Conservation (phyloP, 2,329 filamentous ascomycete species). For the Colletotrichum sp. region DNA sequence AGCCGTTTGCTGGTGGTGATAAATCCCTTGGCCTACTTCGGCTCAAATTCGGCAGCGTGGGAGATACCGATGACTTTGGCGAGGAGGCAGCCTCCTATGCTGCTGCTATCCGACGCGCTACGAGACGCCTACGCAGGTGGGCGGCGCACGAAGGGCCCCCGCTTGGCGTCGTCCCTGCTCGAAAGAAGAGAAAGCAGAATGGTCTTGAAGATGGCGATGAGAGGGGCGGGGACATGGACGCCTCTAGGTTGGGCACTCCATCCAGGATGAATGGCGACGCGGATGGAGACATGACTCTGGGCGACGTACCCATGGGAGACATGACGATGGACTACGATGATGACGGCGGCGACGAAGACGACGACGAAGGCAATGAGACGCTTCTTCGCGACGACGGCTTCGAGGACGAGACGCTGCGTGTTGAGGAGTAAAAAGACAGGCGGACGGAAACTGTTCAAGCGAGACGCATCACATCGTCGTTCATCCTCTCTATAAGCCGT, state of each 20-base stretch:
- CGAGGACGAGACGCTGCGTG: slow-evolving; percentile 33
- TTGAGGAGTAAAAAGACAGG: background rate
- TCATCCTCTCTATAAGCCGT: background rate
- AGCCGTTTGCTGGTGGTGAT: slow-evolving; percentile 31
- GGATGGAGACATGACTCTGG: slow-evolving; percentile 43
- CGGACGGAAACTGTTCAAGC: background rate
- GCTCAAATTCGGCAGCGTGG: slow-evolving; percentile 67
- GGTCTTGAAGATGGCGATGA: slow-evolving; percentile 20
- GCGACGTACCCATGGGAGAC: slow-evolving; percentile 41
- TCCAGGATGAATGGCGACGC: slow-evolving; percentile 34
- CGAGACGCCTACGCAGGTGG: slow-evolving; percentile 75
- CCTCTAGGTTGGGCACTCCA: slow-evolving; percentile 4
- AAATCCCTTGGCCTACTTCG: slow-evolving; percentile 47
- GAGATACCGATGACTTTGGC: slow-evolving; percentile 76
- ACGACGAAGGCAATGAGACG: slow-evolving; percentile 1
- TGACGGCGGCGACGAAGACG: slow-evolving; percentile 30
- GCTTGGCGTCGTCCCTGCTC: slow-evolving; percentile 50
- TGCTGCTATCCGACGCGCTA: slow-evolving; percentile 67
- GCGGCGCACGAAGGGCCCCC: slow-evolving; percentile 51
- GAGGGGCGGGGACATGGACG: slow-evolving; percentile 28
- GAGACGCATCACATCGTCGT: background rate
- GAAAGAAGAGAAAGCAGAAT: slow-evolving; percentile 43
- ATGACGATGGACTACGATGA: slow-evolving; percentile 58
- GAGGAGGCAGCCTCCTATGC: slow-evolving; percentile 74
- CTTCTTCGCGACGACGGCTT: slow-evolving; percentile 39